Evolutionary conservation across 768 basidiomycete species (phyloP), one percentile per base, ranked within the genome.

Genomic region (Calocera viscosa): DNA sequence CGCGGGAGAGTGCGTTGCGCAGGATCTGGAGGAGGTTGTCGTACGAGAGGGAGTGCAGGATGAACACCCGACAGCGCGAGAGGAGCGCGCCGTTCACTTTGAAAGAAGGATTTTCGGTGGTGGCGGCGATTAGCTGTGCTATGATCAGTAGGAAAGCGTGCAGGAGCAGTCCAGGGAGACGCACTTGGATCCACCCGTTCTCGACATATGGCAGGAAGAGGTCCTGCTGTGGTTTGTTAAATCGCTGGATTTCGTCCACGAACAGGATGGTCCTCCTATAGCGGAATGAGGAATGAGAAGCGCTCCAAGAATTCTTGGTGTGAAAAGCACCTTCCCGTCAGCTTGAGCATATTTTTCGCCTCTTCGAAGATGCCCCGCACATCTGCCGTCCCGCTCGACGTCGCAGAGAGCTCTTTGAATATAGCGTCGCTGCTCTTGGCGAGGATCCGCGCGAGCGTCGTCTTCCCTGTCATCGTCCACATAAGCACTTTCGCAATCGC

Each of bases 31-130:
- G 76, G 38, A 91, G 81, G 40, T 90, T 84, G 12, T 82, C 78
- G 64, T 88, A 82, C 2, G 83, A 79, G 30, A 92, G 83, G 24
- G 84, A 83, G 63, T 88, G 80, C 28, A 94, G 76, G 0, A 85
- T 84, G 73, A 91, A 86, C 0, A 93, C 89, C 89, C 89, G 82
- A 75, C 89, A 91, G 49, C 89, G 84, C 72, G 86, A 87, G 33
- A 91, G 76, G 32, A 91, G 78, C 12, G 89, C 86, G 34, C 84
- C 80, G 19, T 85, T 89, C 34, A 91, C 74, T 70, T 88, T 89
- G 78, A 94, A 94, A 0, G 89, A 90, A 0, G 91, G 91, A 69
- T 94, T 94, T 75, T 94, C 91, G 0, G 91, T 93, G 1, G 91
- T 94, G 0, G 91, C 90, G 30, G 90, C 90, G 71, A 91, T 83